These are phyloP conservation scores for Lignosus rhinocerotis DNA, from an alignment of 1,284 basidiomycete genomes.

Conservation along the genomic window DNA sequence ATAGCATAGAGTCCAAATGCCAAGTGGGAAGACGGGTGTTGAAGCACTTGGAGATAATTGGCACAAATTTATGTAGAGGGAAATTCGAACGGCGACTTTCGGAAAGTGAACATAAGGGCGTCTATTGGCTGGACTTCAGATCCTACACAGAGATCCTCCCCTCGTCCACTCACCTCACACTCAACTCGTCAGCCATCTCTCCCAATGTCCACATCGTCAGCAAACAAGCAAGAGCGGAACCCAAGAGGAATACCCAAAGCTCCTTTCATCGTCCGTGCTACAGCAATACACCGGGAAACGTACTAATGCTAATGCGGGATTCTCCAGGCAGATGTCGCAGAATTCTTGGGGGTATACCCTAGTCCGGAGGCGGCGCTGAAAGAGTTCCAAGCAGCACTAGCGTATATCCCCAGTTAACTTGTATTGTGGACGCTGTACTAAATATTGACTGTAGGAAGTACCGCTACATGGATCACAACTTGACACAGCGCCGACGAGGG, in stretches of 20 bases:
- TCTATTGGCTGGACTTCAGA: constrained; percentile 1
- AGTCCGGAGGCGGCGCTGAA: constrained; percentile 81
- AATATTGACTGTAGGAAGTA: constrained; percentile 75
- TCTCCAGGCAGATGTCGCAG: constrained; percentile 78
- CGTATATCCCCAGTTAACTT: constrained; percentile 53
- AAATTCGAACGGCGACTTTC: constrained; percentile 7
- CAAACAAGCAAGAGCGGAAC: constrained; percentile 63
- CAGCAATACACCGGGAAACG: not conserved
- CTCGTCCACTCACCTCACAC: not conserved
- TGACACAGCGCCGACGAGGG: constrained; percentile 77
- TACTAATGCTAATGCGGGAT: constrained; percentile 5
- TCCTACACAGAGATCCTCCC: not conserved
- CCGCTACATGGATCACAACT: constrained; percentile 94
- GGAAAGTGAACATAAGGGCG: not conserved
- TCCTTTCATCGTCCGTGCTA: constrained; percentile 83
- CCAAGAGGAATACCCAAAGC: constrained; percentile 93
- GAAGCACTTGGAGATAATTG: constrained; percentile 13
- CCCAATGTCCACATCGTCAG: constrained; percentile 16
- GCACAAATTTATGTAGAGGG: not conserved
- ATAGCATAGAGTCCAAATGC: constrained; percentile 37
- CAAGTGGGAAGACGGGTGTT: not conserved
- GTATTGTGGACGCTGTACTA: constrained; percentile 3
- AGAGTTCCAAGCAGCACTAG: constrained; percentile 89
- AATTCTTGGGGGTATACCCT: constrained; percentile 80
- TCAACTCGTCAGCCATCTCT: not conserved